A percentile compares a stretch with the other conserved stretches of the same genome.
phyloP scores from a whole-genome alignment of 257 asterid genomes.

The Nemophila menziesii region DNA sequence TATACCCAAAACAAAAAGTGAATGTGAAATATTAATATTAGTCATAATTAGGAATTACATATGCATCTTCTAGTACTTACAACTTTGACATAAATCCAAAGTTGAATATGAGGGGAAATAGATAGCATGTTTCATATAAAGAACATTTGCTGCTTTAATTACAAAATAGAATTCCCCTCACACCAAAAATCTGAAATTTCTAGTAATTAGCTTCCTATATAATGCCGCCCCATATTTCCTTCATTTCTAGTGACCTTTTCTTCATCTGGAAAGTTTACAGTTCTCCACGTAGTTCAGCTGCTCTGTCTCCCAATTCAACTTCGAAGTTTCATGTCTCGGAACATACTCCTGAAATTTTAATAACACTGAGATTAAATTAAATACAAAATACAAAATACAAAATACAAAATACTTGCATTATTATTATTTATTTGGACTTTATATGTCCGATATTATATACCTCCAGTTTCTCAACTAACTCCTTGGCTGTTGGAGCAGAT shows the following conservation, averaged over 20 bases:
- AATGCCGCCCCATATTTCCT: constrained; percentile 17
- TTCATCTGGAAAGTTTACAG: constrained; percentile 42
- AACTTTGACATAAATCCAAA: constrained; percentile 18
- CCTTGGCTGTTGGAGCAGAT: constrained; percentile 76
- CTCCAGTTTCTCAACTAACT: constrained; percentile 85
- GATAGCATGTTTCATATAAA: constrained; percentile 13
- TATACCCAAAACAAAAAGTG: too few species aligned
- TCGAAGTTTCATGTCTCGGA: constrained; percentile 32
- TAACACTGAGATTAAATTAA: background rate
- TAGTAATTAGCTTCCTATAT: constrained; percentile 10
- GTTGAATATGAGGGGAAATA: constrained; percentile 16
- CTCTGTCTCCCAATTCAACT: constrained; percentile 41
- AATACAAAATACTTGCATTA: too few species aligned
- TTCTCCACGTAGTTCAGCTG: constrained; percentile 25
- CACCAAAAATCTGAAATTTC: constrained; percentile 2
- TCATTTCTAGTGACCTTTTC: constrained; percentile 4
- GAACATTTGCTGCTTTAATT: constrained; percentile 30
- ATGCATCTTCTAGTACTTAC: constrained; percentile 17
- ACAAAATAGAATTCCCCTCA: constrained; percentile 37
- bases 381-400: too few species aligned
- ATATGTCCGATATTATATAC: constrained; percentile 22
- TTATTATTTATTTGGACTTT: too few species aligned
- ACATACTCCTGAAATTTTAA: constrained; percentile 24
- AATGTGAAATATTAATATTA: too few species aligned
- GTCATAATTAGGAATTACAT: background rate